Base-by-base conservation (phyloP, 2,329 filamentous ascomycete species). In the Penicillium corylophilum region DNA sequence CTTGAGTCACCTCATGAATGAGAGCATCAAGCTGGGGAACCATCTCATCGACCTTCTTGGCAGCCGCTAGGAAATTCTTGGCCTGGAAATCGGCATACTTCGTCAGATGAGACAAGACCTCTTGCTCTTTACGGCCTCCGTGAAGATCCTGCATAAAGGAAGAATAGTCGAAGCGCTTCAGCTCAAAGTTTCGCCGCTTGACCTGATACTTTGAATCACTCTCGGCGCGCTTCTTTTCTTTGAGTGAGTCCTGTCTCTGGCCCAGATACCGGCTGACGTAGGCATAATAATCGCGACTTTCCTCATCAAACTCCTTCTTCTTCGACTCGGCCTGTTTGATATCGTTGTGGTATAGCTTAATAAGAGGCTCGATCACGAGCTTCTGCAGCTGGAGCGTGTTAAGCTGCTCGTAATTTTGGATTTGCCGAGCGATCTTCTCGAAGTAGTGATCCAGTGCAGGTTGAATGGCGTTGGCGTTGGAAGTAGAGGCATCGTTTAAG, bases 111-210 rank as follows among this genome's bases (percentile, higher is more conserved):
- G 93, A 97, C 26, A 99, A 74, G 4, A 99, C 89, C 70, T 99
- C 94, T 67, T 97, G 94, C 65, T 99, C 94, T 70, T 97, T 99
- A 56, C 94, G 87, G n/a, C 94, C 94, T 26, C 94, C 94, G 57
- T 97, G 94, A n/a, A 99, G 80, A 76, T 99, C 94, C 66, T 97
- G 93, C 89, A 99, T 95, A 68, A 97, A 99, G 13, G 90, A 96
- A 3, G 93, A 97, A 71, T 99, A 99, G 72, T 99, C 95, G 65
- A 99, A 99, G 9, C 95, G 87, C 76, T 95, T 96, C 51, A 99
- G 81, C 76, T 99, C 94, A 65, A 99, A 99, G 62, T 91, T 96
- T 40, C 90, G 86, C 60, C 92, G 84, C 76, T 97, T 97, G 41
- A 82, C 85, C 70, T 97, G 93, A 68, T 97, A 99, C 68, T 99